Conservation (phyloP, 495 filamentous ascomycete genomes). For the Choiromyces venosus region DNA sequence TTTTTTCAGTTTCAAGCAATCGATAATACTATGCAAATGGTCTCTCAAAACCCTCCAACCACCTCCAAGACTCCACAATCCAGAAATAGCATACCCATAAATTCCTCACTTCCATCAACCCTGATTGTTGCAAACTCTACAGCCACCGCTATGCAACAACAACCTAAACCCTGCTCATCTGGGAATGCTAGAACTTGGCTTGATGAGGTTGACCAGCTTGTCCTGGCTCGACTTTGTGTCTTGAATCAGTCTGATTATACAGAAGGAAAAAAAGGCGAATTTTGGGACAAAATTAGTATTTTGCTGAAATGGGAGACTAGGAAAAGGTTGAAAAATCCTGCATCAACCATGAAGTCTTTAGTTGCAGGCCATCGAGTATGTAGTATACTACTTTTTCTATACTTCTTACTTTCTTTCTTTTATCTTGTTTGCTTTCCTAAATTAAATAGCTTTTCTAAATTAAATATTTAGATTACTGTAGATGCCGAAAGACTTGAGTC, state of each 20-base stretch:
- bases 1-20: not conserved
- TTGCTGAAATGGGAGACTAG: not conserved
- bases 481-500: not conserved
- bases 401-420: not conserved
- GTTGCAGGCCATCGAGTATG: not conserved
- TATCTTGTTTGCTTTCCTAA: too few relatives aligned
- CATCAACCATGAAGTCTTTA: not conserved
- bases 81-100: too few relatives aligned
- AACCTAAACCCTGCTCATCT: too few relatives aligned
- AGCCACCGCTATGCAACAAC: not conserved
- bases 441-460: too few relatives aligned
- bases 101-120: too few relatives aligned
- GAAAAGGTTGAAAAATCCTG: not conserved
- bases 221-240: not conserved
- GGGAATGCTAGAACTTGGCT: not conserved
- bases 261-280: not conserved
- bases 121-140: rapidly evolving
- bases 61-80: not conserved
- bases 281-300: not conserved
- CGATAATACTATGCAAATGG: not conserved
- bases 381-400: not conserved
- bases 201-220: not conserved
- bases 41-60: not conserved
- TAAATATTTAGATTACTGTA: not conserved
- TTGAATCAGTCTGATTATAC: not conserved